Percentiles rank a stretch among this genome's conserved stretches.
These are phyloP conservation scores for Cinchona pubescens DNA, from an alignment of 257 asterid genomes.

Conservation along the genomic window DNA sequence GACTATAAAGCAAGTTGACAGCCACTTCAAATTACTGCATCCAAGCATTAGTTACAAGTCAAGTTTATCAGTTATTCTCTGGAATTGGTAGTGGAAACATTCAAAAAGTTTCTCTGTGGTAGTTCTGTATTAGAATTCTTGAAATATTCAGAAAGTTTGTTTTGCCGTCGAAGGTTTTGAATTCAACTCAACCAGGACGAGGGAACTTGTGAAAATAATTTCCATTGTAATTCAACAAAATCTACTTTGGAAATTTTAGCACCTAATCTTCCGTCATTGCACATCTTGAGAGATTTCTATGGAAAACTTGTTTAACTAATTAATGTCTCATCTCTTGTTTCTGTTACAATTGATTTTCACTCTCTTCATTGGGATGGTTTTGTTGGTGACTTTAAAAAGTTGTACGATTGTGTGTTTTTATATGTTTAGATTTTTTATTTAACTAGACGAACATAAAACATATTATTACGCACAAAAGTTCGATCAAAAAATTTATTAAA, in stretches of 20 bases:
- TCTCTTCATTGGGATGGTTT: neutral
- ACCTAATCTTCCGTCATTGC: slow-evolving; percentile 8
- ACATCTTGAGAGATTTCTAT: neutral
- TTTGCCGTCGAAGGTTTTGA: neutral
- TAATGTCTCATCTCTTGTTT: slow-evolving; percentile 14
- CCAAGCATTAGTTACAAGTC: too few species aligned
- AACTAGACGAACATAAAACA: too few species aligned
- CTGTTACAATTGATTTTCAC: neutral
- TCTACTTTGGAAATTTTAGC: slow-evolving; percentile 17
- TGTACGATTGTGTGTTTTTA: too few species aligned
- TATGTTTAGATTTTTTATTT: too few species aligned
- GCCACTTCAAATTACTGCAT: too few species aligned
- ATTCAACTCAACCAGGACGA: slow-evolving; percentile 3
- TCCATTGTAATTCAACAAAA: neutral
- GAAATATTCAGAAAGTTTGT: neutral
- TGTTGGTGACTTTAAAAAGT: too few species aligned
- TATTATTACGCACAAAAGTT: too few species aligned
- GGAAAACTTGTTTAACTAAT: neutral
- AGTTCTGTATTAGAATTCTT: slow-evolving; percentile 3
- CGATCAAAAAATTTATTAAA: too few species aligned
- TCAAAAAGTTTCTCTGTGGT: neutral
- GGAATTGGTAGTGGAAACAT: neutral
- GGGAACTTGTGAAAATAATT: neutral
- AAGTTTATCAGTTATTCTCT: too few species aligned
- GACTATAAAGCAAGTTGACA: too few species aligned